A percentile compares a stretch with the other conserved stretches of the same genome.
phyloP scores from a whole-genome alignment of 495 filamentous ascomycete genomes.

The Trichoderma reesei region DNA sequence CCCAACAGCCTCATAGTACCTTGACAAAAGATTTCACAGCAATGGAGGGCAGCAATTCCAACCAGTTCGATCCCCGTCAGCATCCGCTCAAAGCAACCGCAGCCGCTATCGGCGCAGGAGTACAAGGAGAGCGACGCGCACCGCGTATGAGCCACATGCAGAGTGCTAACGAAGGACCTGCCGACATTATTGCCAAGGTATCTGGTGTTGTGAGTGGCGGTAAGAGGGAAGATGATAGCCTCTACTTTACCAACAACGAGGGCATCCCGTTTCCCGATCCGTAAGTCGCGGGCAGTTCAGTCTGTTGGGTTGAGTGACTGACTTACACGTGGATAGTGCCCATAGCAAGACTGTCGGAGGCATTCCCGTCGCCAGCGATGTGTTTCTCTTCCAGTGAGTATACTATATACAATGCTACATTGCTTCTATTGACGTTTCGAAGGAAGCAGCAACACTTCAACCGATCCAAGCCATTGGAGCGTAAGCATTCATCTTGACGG shows the following conservation, averaged over 20 bases:
- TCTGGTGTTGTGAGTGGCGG: slow-evolving; percentile 37
- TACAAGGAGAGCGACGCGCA: slow-evolving; percentile 19
- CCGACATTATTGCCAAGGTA: slow-evolving; percentile 45
- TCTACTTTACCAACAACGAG: slow-evolving; percentile 53
- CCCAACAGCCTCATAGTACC: too few relatives aligned
- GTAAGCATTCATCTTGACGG: slow-evolving; percentile 20
- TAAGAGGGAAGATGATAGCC: slow-evolving; percentile 39
- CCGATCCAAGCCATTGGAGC: slow-evolving; percentile 30
- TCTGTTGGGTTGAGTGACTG: background rate
- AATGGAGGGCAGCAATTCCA: slow-evolving; percentile 15
- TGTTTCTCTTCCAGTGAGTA: slow-evolving; percentile 37
- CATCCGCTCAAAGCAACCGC: slow-evolving; percentile 25
- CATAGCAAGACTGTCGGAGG: slow-evolving; percentile 52
- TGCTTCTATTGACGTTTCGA: slow-evolving; percentile 20
- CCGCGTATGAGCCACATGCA: slow-evolving; percentile 27
- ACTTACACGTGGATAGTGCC: slow-evolving; percentile 13
- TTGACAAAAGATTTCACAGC: too few relatives aligned
- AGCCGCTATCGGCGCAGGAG: slow-evolving; percentile 18
- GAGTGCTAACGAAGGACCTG: slow-evolving; percentile 46
- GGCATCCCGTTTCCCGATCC: slow-evolving; percentile 48
- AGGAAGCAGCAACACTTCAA: slow-evolving; percentile 36
- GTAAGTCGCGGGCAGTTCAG: slow-evolving; percentile 10
- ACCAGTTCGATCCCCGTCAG: slow-evolving; percentile 18
- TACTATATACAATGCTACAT: slow-evolving; percentile 16
- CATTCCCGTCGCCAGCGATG: slow-evolving; percentile 46